Conservation (phyloP, 768 basidiomycete species). For the Leccinellum rugosiceps region DNA sequence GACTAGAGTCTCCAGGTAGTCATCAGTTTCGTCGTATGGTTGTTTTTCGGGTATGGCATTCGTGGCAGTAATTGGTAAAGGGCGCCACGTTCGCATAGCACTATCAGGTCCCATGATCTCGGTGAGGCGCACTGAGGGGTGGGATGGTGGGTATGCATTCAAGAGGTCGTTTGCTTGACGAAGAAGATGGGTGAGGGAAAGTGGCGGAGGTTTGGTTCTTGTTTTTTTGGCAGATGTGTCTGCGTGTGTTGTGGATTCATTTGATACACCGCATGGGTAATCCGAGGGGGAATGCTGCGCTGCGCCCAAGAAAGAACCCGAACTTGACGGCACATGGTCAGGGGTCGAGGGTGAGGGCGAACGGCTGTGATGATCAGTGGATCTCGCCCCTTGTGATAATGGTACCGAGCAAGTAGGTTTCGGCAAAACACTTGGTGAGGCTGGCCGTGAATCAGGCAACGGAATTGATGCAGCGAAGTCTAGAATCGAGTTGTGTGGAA, state of each 20-base stretch:
- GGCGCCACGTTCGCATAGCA: slow-evolving; percentile 66
- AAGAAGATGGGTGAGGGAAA: slow-evolving; percentile 51
- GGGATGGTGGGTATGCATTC: slow-evolving; percentile 54
- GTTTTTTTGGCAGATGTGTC: slow-evolving; percentile 8
- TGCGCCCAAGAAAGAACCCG: slow-evolving; percentile 8
- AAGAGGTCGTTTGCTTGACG: slow-evolving; percentile 57
- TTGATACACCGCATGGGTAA: neutral
- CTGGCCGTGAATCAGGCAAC: slow-evolving; percentile 19
- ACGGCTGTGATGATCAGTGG: neutral
- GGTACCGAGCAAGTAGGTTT: neutral
- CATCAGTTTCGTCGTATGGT: slow-evolving; percentile 22
- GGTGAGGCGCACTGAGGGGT: slow-evolving; percentile 49
- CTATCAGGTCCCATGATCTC: slow-evolving; percentile 78
- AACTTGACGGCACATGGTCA: neutral
- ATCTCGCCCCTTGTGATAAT: neutral
- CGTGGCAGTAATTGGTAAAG: slow-evolving; percentile 26
- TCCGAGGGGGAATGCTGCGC: neutral
- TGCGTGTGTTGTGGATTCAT: slow-evolving; percentile 1
- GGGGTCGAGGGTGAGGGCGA: neutral
- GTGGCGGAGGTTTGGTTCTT: slow-evolving; percentile 23
- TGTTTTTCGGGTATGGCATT: slow-evolving; percentile 23
- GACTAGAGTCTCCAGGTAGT: slow-evolving; percentile 25
- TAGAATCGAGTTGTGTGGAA: neutral
- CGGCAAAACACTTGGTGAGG: slow-evolving; percentile 5
- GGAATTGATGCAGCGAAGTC: slow-evolving; percentile 17